These are phyloP conservation scores for Penicillium aurantiogriseum DNA, from an alignment of 2,329 filamentous ascomycete genomes.

Conservation along the genomic window DNA sequence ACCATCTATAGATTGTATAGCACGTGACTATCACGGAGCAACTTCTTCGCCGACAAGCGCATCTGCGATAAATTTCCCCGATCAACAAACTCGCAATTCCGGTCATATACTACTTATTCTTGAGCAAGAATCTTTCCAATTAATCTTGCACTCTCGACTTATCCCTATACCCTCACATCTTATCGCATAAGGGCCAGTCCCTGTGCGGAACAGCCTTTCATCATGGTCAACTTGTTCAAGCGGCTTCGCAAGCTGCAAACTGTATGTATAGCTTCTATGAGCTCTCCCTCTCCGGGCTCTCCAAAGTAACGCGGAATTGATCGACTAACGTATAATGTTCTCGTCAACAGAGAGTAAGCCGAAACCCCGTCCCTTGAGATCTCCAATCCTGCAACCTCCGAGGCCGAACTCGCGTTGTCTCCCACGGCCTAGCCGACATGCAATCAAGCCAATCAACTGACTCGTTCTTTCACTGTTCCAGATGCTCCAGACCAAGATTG, in stretches of 20 bases:
- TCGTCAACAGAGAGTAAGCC: conserved; percentile 32
- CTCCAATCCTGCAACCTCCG: conserved; percentile 3
- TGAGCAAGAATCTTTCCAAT: background rate
- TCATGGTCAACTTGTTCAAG: conserved; percentile 53
- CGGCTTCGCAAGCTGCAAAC: conserved; percentile 72
- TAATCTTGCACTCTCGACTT: background rate
- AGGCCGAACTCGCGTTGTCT: background rate
- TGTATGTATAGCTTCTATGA: conserved; percentile 51
- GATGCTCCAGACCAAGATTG: conserved; percentile 73
- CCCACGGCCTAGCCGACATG: background rate
- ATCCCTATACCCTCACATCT: background rate
- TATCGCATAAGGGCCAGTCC: conserved; percentile 16
- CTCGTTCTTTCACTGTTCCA: conserved; percentile 37
- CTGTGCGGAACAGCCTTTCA: conserved; percentile 26
- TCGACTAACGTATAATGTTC: conserved; percentile 18
- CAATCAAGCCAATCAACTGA: conserved; percentile 3
- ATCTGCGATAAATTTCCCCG: conserved; percentile 26
- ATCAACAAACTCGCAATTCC: conserved; percentile 17
- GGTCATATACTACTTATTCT: conserved; percentile 4
- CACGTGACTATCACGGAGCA: conserved; percentile 30
- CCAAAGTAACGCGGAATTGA: background rate
- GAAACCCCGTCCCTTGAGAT: conserved; percentile 4
- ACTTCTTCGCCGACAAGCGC: conserved; percentile 24
- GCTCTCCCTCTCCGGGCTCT: background rate
- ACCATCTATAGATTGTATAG: background rate